Evolutionary conservation across 441 rosid genomes (phyloP).

Genomic region (Brassica hybrid): DNA sequence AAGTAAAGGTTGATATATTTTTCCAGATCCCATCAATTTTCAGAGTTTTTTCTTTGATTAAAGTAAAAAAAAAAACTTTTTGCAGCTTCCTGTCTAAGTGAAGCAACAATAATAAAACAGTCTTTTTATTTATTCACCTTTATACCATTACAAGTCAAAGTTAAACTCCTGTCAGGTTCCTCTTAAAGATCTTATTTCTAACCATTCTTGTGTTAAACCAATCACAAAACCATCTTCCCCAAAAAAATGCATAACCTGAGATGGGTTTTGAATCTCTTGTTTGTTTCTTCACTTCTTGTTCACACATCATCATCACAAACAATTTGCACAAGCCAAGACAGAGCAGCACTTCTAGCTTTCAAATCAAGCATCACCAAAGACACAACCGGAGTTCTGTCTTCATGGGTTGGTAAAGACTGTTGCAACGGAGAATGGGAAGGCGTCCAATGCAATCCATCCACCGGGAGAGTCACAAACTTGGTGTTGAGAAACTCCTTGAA

Average conservation of each 20-base stretch:
- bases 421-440: conserved; percentile 96
- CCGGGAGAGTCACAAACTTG: conserved; percentile 74
- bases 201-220: conserved; percentile 40
- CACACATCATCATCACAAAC: conserved; percentile 41
- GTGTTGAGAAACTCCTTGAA: conserved; percentile 55
- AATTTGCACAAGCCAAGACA: conserved; percentile 68
- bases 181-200: conserved; percentile 32
- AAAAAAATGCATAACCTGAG: conserved; percentile 65
- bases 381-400: conserved; percentile 68
- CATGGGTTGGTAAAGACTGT: conserved; percentile 82
- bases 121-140: conserved; percentile 27
- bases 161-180: conserved; percentile 38
- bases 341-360: conserved; percentile 75
- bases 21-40: conserved; percentile 37
- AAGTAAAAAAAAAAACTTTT: conserved; percentile 36
- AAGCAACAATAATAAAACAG: conserved; percentile 49
- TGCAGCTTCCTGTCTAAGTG: conserved; percentile 69
- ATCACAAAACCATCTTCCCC: conserved; percentile 57
- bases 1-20: conserved; percentile 50
- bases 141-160: conserved; percentile 41
- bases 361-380: conserved; percentile 72
- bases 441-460: conserved; percentile 68
- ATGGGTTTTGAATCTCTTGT: conserved; percentile 60
- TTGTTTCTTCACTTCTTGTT: conserved; percentile 43
- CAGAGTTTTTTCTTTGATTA: neutral